phyloP scores from a whole-genome alignment of 805 yeast species.

The Starmerella bombicola region DNA sequence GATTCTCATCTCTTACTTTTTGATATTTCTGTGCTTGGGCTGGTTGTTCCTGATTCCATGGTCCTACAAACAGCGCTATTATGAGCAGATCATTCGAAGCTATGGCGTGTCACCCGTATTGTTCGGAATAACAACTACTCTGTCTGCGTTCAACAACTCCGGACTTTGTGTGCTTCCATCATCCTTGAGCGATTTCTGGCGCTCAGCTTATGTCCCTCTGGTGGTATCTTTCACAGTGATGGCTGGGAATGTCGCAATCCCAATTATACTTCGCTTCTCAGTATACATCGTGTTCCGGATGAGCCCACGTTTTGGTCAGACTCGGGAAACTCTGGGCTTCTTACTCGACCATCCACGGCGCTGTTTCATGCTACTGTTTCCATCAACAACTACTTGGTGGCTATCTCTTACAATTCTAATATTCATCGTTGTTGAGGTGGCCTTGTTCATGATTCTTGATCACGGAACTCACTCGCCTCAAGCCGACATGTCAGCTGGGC shows the following conservation, averaged over 20 bases:
- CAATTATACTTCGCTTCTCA: conserved; percentile 63
- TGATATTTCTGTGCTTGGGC: conserved; percentile 61
- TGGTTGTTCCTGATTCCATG: conserved; percentile 41
- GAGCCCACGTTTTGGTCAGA: conserved; percentile 41
- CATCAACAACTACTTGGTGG: conserved; percentile 94
- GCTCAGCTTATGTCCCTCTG: conserved; percentile 53
- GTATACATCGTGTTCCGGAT: conserved; percentile 68
- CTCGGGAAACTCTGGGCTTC: conserved; percentile 65
- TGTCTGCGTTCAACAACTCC: conserved; percentile 70
- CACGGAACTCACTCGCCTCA: conserved; percentile 34
- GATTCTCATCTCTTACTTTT: conserved; percentile 46
- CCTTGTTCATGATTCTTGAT: conserved; percentile 71
- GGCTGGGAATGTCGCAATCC: conserved; percentile 92
- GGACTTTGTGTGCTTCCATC: conserved; percentile 75
- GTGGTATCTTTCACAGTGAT: conserved; percentile 59
- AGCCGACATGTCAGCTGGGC: conserved; percentile 48
- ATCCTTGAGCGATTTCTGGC: conserved; percentile 58
- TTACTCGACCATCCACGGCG: conserved; percentile 92
- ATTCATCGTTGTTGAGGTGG: conserved; percentile 64
- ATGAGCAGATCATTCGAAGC: conserved; percentile 30
- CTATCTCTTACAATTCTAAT: conserved; percentile 53
- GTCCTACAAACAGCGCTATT: conserved; percentile 27
- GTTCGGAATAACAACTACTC: conserved; percentile 87
- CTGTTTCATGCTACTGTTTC: conserved; percentile 85
- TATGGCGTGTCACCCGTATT: conserved; percentile 66